These are phyloP conservation scores for Chlamydomonas incerta DNA, from an alignment of 139 green algal species.

Conservation along the genomic window DNA sequence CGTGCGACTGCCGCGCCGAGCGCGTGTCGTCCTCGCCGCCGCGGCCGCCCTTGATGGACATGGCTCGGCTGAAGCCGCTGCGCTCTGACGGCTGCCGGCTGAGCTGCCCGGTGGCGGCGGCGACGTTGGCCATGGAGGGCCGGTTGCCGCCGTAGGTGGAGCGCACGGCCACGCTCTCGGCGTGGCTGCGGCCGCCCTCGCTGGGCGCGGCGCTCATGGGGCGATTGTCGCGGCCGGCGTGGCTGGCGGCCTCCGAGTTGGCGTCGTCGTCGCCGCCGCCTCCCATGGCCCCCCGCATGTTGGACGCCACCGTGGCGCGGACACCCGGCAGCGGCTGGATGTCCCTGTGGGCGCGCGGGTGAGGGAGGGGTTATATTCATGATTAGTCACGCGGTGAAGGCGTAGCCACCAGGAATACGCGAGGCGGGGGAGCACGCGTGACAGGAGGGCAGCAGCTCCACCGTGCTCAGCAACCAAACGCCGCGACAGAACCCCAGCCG, in stretches of 20 bases:
- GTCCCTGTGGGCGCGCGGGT: conserved; percentile 1
- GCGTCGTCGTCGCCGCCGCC: conserved; percentile 9
- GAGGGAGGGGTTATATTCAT: no score
- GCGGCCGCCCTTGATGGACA: conserved; percentile 15
- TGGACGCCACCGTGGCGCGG: background rate
- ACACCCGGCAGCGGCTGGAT: conserved; percentile 39
- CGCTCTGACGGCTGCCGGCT: conserved; percentile 33
- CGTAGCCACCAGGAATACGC: no score
- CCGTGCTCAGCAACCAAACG: no score
- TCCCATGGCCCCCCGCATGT: background rate
- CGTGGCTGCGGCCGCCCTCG: conserved; percentile 38
- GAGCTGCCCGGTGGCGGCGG: background rate
- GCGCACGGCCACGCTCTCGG: conserved; percentile 2
- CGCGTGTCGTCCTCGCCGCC: background rate
- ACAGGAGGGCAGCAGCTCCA: no score
- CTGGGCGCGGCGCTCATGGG: conserved; percentile 24
- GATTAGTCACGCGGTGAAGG: no score
- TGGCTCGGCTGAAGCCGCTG: background rate
- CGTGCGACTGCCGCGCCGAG: conserved; percentile 32
- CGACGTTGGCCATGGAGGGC: background rate
- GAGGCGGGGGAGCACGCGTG: no score
- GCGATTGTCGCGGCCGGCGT: background rate
- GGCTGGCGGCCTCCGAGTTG: background rate
- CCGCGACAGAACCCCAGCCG: no score
- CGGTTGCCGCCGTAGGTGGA: background rate